Base-by-base conservation (phyloP, 768 basidiomycete genomes). In the Boletus eberwhitei region DNA sequence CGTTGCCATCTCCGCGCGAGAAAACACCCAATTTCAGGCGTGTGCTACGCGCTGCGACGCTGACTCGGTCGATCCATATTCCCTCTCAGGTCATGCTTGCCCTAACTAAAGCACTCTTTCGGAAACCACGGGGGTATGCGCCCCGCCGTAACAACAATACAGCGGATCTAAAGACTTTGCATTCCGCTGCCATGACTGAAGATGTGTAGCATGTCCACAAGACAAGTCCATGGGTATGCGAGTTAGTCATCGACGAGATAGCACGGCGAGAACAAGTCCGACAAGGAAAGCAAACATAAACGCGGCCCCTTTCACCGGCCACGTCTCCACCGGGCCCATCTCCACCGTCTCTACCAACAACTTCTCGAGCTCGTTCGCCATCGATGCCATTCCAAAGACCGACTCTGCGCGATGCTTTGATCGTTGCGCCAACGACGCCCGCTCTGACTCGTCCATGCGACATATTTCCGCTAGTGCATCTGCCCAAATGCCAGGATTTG, bases 371-470 rank as follows among this genome's bases (percentile, higher is more conserved):
- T 78, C 75, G 22, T 70, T 69, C 2, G 83, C 79, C 87, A 92
- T 89, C 21, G 85, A 82, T 8, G 87, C 83, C 78, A 91, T 85
- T 16, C 87, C 84, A 67, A 98, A 98, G 40, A 80, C 63, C 22
- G 74, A 73, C 50, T 74, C 73, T 16, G 90, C 91, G 9, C 95
- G 75, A 40, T 70, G 62, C 59, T 77, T 81, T 0, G 88, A 88
- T 2, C 85, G 75, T 29, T 63, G 66, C 1, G 78, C 76, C 59
- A 98, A 67, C 9, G 68, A 72, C 22, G 26, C 43, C 4, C 62
- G 55, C n/a, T 47, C 54, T 1, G 54, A 45, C 7, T 32, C 50
- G 8, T 48, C 43, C 58, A 66, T 57, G 16, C 22, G 34, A 19
- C 86, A 74, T 41, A 97, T 84, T 42, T 85, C 80, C 4, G 65